These are phyloP conservation scores for Alternaria brassicae DNA, from an alignment of 2,329 filamentous ascomycete species.

Conservation along the genomic window DNA sequence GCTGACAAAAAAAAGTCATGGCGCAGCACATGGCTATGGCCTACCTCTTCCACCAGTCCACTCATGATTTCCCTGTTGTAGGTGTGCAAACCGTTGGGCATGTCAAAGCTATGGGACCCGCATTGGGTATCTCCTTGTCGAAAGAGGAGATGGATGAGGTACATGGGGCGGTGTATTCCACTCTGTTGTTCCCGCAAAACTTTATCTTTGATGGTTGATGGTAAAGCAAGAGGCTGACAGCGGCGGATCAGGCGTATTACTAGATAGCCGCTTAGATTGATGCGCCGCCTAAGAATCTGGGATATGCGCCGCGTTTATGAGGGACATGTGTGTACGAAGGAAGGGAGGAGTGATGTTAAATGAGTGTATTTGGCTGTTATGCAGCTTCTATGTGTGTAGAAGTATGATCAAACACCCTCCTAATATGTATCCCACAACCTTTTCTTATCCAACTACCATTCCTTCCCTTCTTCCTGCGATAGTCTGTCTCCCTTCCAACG, in stretches of 20 bases:
- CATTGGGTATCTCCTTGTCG: not conserved
- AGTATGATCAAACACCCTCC: not conserved
- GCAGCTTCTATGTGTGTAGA: not conserved
- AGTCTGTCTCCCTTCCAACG: not conserved
- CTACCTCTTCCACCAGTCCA: slow-evolving; percentile 46
- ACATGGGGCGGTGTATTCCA: not conserved
- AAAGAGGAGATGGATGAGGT: not conserved
- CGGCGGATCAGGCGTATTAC: not conserved
- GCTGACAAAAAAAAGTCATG: not conserved
- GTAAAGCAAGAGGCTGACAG: not conserved
- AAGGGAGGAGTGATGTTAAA: not conserved
- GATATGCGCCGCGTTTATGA: not conserved
- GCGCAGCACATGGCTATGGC: slow-evolving; percentile 12
- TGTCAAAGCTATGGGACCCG: slow-evolving; percentile 54
- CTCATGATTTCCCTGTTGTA: slow-evolving; percentile 75
- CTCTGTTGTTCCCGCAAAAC: not conserved
- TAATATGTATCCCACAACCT: not conserved
- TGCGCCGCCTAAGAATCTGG: not conserved
- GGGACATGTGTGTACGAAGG: too few species aligned
- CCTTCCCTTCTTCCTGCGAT: not conserved
- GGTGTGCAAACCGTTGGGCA: slow-evolving; percentile 73
- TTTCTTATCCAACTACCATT: not conserved
- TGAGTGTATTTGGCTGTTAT: slow-evolving; percentile 8
- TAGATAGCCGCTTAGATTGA: not conserved
- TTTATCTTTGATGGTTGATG: not conserved